phyloP scores from a whole-genome alignment of 202 grass and related monocot genomes.

The Zizania palustris region DNA sequence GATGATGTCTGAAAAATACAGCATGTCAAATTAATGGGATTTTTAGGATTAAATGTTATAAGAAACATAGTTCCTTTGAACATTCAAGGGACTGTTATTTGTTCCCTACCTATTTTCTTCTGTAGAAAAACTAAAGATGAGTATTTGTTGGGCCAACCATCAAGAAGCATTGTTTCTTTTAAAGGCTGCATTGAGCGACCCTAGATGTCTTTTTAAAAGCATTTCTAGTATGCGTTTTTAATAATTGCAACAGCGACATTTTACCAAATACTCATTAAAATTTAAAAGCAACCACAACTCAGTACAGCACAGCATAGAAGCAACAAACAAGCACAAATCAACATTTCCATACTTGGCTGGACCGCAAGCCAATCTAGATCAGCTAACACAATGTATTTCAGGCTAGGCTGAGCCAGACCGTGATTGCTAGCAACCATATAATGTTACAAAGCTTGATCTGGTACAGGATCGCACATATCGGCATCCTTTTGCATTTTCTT shows the following conservation, averaged over 20 bases:
- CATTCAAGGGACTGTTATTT: neutral
- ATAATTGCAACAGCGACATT: slow-evolving; percentile 4
- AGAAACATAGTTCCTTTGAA: slow-evolving; percentile 21
- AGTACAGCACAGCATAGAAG: neutral
- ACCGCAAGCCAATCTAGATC: neutral
- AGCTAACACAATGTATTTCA: slow-evolving; percentile 1
- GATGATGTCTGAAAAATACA: slow-evolving; percentile 61
- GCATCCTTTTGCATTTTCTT: slow-evolving; percentile 5
- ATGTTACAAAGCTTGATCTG: neutral
- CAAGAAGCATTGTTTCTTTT: neutral
- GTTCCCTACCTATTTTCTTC: slow-evolving; percentile 1
- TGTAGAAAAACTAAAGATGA: slow-evolving; percentile 24
- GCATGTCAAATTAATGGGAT: slow-evolving; percentile 31
- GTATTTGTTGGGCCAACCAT: slow-evolving; percentile 17
- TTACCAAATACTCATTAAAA: slow-evolving; percentile 13
- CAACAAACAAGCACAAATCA: slow-evolving; percentile 1
- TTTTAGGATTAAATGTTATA: neutral
- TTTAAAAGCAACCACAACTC: slow-evolving; percentile 14
- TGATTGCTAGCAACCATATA: slow-evolving; percentile 30
- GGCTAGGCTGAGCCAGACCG: neutral
- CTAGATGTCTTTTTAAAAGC: neutral
- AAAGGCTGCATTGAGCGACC: neutral
- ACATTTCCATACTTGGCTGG: slow-evolving; percentile 19
- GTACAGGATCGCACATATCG: neutral
- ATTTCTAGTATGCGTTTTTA: slow-evolving; percentile 16